Evolutionary conservation across 2,329 filamentous ascomycete genomes (phyloP), one percentile per base, ranked within the genome.

Genomic region (Simplicillium sp.): DNA sequence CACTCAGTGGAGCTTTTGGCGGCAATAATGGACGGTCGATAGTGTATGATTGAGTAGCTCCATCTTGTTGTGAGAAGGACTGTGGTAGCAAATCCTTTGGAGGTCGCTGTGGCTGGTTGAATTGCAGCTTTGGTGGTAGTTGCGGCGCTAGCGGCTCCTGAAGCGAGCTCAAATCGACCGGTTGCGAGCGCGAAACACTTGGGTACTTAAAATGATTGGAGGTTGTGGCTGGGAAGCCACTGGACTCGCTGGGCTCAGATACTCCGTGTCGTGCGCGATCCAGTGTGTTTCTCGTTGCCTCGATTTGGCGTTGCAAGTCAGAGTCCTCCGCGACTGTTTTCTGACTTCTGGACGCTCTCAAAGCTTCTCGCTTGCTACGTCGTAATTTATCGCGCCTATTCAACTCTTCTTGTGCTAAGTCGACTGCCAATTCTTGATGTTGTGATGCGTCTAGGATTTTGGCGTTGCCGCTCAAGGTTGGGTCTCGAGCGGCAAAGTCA

Each of bases 341-440:
- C 3, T 37, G 17, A n/a, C 20, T 5, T 25, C 6, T 25, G 20
- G 20, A 25, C 9, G 6, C 20, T 9, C 20, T 36, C 31, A 14
- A 37, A 20, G 13, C 25, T 44, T 20, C 36, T 33, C 43, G 35
- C 33, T 13, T 33, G 36, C 13, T 41, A 47, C 66, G 73, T 45
- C 77, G 69, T 34, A 68, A 71, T 12, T 74, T 77, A 50, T 84
- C 80, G 48, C 87, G 71, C 34, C 84, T 71, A 42, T 65, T 68
- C 43, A 88, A 73, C 59, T 94, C 87, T 41, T 75, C 75, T 46
- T 82, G 79, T 1, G 87, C 87, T 25, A 94, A 60, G 48, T 82
- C 76, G 7, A 94, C 80, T 1, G 87, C 88, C 36, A 94, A 63
- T 11, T 89, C 82, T 46, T 80, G 75, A 46, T 94, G 71, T 42